phyloP scores from a whole-genome alignment of 1,284 basidiomycete genomes.

The Cryptococcus sp. region DNA sequence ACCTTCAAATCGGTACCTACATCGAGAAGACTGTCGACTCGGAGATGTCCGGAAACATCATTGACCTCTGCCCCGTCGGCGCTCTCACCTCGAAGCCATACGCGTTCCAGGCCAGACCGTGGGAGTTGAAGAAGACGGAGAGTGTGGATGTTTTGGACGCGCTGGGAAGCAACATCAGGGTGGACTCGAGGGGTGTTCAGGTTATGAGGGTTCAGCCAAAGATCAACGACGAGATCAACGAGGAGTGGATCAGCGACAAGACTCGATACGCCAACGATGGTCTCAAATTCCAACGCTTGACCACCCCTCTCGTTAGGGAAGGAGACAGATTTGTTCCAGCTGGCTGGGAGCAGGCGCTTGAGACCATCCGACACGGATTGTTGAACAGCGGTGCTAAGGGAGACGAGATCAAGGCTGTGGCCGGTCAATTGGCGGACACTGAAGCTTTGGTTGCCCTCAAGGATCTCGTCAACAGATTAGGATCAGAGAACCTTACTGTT shows the following conservation, averaged over 20 bases:
- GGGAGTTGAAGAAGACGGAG: conserved; percentile 99
- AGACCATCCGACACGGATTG: conserved; percentile 77
- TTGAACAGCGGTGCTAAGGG: conserved; percentile 77
- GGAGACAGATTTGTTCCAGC: conserved; percentile 90
- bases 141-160: conserved; percentile 97
- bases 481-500: conserved; percentile 89
- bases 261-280: conserved; percentile 96
- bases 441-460: conserved; percentile 92
- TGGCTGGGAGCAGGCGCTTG: conserved; percentile 89
- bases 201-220: conserved; percentile 97
- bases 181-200: conserved; percentile 92
- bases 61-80: conserved; percentile 94
- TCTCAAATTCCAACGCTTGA: conserved; percentile 91
- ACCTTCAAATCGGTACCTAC: conserved; percentile 98
- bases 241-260: conserved; percentile 99
- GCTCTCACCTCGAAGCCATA: conserved; percentile 98
- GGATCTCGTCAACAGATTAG: conserved; percentile 89
- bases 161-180: conserved; percentile 95
- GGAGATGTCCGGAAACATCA: conserved; percentile 94
- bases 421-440: conserved; percentile 89
- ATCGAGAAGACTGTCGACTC: conserved; percentile 97
- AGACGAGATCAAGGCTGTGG: conserved; percentile 96
- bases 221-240: conserved; percentile 97
- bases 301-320: conserved; percentile 84
- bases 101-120: conserved; percentile 93